Evolutionary conservation across 345 rosid species (phyloP), one percentile per base, ranked within the genome.

Genomic region (Clausena lansium): DNA sequence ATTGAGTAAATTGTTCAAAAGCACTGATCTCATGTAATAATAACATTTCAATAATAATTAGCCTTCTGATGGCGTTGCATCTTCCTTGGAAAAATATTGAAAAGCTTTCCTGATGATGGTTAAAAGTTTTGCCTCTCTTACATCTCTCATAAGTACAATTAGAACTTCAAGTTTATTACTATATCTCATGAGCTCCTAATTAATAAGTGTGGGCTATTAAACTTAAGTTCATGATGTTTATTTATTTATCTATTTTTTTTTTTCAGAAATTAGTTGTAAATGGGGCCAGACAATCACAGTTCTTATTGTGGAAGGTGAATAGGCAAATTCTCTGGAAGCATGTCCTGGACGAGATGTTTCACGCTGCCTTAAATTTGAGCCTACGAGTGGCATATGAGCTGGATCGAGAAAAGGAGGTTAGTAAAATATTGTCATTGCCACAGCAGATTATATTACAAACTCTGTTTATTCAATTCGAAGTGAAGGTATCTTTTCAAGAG

Each of bases 331-430:
- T 90, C 57, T 79, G 77, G 84, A 82, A 81, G 64, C 85, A 81
- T 70, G 81, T 92, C 1, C 77, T 91, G 67, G 96, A 91, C 79
- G 97, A 92, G 81, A 89, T 95, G 99, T 92, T 85, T 80, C 97
- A 94, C 83, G 92, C 94, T 54, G 86, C 89, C 7, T 78, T 94
- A 71, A 96, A 92, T 91, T 79, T 96, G 91, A 88, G 86, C 79
- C 81, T 78, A 20, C 88, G 97, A 60, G 75, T 85, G 82, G 81
- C 87, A 39, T 76, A 84, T 74, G 98, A 93, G 78, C 9, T 82
- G 67, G 97, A 92, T 22, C 84, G 86, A 63, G 89, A 83, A 76
- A 87, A 86, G 75, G 92, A 96, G 95, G 94, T 92, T 76, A 78
- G 91, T 80, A 70, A 10, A 5, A 30, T 69, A 72, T 35, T n/a